Conservation (phyloP, 164 flowering plant genomes). For the Piper betle region DNA sequence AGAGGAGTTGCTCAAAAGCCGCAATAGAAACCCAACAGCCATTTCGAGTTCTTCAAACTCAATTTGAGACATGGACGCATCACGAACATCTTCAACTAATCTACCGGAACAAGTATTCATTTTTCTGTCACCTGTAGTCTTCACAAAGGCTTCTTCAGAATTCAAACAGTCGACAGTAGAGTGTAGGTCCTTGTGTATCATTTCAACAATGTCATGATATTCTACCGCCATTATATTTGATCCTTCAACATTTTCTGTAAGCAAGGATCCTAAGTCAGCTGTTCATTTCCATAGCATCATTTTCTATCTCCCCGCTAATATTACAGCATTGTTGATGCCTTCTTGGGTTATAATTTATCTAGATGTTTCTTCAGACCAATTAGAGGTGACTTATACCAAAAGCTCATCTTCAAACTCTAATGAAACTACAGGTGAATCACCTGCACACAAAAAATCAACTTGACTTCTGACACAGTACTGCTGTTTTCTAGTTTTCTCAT, state of each 20-base stretch:
- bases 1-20: slow-evolving; percentile 49
- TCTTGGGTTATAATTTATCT: slow-evolving; percentile 7
- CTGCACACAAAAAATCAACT: neutral
- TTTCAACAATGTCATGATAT: too few relatives aligned
- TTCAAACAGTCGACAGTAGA: too few relatives aligned
- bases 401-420: too few relatives aligned
- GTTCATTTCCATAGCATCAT: slow-evolving; percentile 13
- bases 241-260: slow-evolving; percentile 8
- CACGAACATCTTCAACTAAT: slow-evolving; percentile 24
- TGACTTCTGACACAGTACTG: neutral
- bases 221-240: too few relatives aligned
- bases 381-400: too few relatives aligned
- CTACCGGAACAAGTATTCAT: slow-evolving; percentile 7
- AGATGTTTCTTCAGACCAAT: too few relatives aligned
- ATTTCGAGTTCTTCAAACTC: slow-evolving; percentile 37
- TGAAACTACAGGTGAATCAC: too few relatives aligned
- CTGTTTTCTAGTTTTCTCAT: too few relatives aligned
- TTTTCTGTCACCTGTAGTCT: neutral
- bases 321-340: slow-evolving; percentile 11
- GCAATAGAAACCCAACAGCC: slow-evolving; percentile 48
- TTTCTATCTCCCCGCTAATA: slow-evolving; percentile 15
- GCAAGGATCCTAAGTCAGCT: slow-evolving; percentile 7
- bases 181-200: too few relatives aligned
- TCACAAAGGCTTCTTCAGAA: too few relatives aligned
- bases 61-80: slow-evolving; percentile 31